These are phyloP conservation scores for Pichia exigua DNA, from an alignment of 805 yeast species.

Conservation along the genomic window DNA sequence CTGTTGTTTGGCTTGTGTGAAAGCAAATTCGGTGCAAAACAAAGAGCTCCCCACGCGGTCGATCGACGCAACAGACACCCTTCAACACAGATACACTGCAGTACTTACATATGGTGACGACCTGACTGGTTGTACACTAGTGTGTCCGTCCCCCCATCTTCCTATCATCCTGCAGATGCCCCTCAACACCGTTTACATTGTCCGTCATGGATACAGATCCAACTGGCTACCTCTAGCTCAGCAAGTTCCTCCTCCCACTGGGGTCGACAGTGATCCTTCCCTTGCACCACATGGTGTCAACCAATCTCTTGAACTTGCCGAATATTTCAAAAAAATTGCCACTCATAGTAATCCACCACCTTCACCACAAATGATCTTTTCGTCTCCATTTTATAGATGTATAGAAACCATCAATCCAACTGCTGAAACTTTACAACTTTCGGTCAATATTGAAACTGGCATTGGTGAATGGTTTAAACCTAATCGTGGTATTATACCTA, in stretches of 20 bases:
- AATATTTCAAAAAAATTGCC: constrained; percentile 31
- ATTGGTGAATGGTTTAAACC: constrained; percentile 88
- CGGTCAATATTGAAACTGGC: constrained; percentile 68
- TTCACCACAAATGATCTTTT: constrained; percentile 57
- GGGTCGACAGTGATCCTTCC: constrained; percentile 83
- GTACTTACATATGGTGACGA: too few relatives aligned
- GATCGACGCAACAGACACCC: too few relatives aligned
- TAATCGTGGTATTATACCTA: constrained; percentile 61
- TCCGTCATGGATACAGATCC: constrained; percentile 85
- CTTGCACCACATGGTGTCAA: constrained; percentile 81
- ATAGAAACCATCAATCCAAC: constrained; percentile 72
- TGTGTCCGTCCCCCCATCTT: neutral
- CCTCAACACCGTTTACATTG: constrained; percentile 55
- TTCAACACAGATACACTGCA: too few relatives aligned
- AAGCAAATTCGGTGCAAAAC: too few relatives aligned
- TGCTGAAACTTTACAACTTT: constrained; percentile 48
- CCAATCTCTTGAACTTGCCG: constrained; percentile 78
- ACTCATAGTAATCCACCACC: too few relatives aligned
- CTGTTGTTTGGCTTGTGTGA: too few relatives aligned
- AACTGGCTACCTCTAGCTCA: constrained; percentile 84
- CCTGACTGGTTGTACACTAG: neutral
- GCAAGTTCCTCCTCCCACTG: constrained; percentile 83
- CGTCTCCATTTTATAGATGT: constrained; percentile 88
- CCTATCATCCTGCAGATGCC: constrained; percentile 28
- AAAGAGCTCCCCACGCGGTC: too few relatives aligned